Conservation (phyloP, 306 rosid species). For the Cyclanthera cordifolia region DNA sequence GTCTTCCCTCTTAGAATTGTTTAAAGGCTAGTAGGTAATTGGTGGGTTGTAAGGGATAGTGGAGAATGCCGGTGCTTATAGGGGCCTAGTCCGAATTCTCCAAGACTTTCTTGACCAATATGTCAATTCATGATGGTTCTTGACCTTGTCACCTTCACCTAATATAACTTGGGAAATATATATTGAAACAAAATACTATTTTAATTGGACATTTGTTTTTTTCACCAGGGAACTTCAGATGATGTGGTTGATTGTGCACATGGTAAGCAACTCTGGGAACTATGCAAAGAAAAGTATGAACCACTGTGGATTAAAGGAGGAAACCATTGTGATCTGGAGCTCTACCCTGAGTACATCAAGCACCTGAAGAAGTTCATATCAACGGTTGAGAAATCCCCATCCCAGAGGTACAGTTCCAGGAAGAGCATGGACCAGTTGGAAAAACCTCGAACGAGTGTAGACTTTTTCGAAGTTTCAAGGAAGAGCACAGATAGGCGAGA, state of each 20-base stretch:
- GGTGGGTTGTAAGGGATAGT: too few species aligned
- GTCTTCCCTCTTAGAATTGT: too few species aligned
- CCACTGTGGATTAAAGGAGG: constrained; percentile 94
- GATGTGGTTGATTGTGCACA: constrained; percentile 92
- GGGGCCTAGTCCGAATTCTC: too few species aligned
- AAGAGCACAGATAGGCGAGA: constrained; percentile 86
- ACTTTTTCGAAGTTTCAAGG: constrained; percentile 56
- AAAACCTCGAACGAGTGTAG: constrained; percentile 79
- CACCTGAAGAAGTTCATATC: constrained; percentile 79
- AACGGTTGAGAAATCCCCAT: constrained; percentile 70
- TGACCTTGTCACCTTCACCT: background rate
- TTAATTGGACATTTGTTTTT: background rate
- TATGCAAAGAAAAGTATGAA: constrained; percentile 85
- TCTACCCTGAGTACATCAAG: constrained; percentile 67
- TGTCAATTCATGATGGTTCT: too few species aligned
- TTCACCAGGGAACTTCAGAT: constrained; percentile 73
- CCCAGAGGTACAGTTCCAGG: constrained; percentile 58
- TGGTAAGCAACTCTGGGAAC: constrained; percentile 90
- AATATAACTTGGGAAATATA: background rate
- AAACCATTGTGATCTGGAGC: constrained; percentile 82
- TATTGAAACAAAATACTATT: background rate
- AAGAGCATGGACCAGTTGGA: constrained; percentile 74
- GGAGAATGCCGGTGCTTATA: too few species aligned
- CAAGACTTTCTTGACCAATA: too few species aligned
- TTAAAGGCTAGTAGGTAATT: too few species aligned